phyloP scores from a whole-genome alignment of 257 asterid species.

The Linaria vulgaris region DNA sequence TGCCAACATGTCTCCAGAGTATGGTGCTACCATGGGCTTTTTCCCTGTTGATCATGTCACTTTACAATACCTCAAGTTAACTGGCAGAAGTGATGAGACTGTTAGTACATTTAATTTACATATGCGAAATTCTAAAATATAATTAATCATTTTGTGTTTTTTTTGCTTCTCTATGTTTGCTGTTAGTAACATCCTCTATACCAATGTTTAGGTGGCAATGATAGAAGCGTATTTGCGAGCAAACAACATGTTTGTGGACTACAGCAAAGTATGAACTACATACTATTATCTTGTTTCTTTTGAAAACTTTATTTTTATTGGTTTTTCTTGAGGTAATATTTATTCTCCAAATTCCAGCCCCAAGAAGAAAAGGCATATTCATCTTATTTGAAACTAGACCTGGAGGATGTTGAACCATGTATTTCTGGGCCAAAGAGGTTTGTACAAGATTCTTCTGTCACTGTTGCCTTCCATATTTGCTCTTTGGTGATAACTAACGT shows the following conservation, averaged over 20 bases:
- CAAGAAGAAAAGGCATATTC: slow-evolving; percentile 82
- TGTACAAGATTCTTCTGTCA: slow-evolving; percentile 5
- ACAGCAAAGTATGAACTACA: slow-evolving; percentile 64
- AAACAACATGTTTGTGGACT: slow-evolving; percentile 88
- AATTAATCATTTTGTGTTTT: slow-evolving; percentile 10
- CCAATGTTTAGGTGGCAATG: slow-evolving; percentile 67
- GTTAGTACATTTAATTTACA: slow-evolving; percentile 43
- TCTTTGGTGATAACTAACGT: slow-evolving; percentile 19
- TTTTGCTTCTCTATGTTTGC: slow-evolving; percentile 5
- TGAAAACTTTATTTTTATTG: neutral
- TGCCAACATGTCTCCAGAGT: slow-evolving; percentile 98
- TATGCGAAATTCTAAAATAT: neutral
- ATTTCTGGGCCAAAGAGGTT: slow-evolving; percentile 95
- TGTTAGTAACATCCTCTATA: slow-evolving; percentile 9
- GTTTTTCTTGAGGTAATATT: slow-evolving; percentile 14
- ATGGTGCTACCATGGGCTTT: slow-evolving; percentile 99
- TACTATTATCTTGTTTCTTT: slow-evolving; percentile 10
- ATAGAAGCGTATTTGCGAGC: slow-evolving; percentile 96
- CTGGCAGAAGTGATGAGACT: slow-evolving; percentile 94
- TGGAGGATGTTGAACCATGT: slow-evolving; percentile 78
- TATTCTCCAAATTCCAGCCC: slow-evolving; percentile 54
- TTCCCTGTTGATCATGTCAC: slow-evolving; percentile 96
- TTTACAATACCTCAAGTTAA: slow-evolving; percentile 76
- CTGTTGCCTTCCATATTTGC: slow-evolving; percentile 2
- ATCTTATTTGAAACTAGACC: slow-evolving; percentile 64